Base-by-base conservation (phyloP, 768 basidiomycete species). In the Brasilioporus rufonigricans region DNA sequence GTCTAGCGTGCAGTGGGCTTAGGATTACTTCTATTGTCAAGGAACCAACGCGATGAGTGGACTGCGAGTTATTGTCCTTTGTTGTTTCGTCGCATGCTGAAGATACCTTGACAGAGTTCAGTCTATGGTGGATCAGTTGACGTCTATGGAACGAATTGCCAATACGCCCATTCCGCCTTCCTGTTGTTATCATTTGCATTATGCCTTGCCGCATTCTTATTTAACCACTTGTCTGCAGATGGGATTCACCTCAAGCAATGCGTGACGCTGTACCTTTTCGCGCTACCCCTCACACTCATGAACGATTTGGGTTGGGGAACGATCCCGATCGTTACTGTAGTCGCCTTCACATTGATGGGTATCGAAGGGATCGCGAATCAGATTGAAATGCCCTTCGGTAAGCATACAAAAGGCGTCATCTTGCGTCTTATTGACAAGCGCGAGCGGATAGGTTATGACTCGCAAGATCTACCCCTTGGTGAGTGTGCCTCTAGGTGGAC, bases 351-450 rank as follows among this genome's bases (percentile, higher is more conserved):
- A 1, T 81, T 97, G 49, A 93, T 94, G 83, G 93, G 93, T 18
- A 91, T 98, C 48, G 94, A 97, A 76, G 93, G 93, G 5, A 98
- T 97, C 60, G 94, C 95, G 0, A 88, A 95, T 56, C 86, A 93
- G 71, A 93, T 96, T 61, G 94, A 97, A 70, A 89, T 90, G 86
- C 95, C 95, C 0, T 97, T 97, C 61, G 94, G 93, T 87, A 57
- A 44, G 77, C 70, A 23, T 18, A 39, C 19, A 31, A 33, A 8
- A 18, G 21, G 41, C 11, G n/a, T 23, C 18, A 1, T 39, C 29
- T 48, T 46, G 29, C 23, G 33, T 8, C 5, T 50, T 32, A 23
- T 39, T 58, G 24, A 55, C 35, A 23, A n/a, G 13, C 23, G 33
- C 2, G 53, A 44, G 61, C 55, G 55, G 10, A 51, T 54, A 84